A percentile compares a stretch with the other conserved stretches of the same genome.
Conservation (phyloP, 164 flowering plant species). For the Tinospora cordifolia region DNA sequence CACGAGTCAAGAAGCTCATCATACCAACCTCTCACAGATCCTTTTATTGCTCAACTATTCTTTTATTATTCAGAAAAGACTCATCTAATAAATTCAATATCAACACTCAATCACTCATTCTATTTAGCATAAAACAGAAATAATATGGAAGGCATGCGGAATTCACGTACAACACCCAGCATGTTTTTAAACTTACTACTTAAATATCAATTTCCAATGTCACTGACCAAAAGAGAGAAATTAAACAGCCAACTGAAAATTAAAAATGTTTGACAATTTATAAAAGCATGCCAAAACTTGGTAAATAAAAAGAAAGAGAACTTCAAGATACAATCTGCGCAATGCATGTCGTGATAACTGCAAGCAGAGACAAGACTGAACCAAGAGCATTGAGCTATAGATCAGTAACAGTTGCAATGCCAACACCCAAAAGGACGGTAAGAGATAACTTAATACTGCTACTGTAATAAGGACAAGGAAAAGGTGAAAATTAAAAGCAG, state of each 20-base stretch:
- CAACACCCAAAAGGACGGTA: slow-evolving; percentile 9
- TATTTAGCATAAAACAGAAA: not conserved
- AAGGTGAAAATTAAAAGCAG: too few relatives aligned
- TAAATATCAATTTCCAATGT: too few relatives aligned
- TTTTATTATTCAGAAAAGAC: not conserved
- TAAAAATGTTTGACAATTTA: too few relatives aligned
- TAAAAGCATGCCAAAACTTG: not conserved
- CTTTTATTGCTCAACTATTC: not conserved
- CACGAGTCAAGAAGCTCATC: not conserved
- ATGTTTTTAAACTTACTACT: not conserved
- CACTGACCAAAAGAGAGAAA: too few relatives aligned
- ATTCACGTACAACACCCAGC: not conserved
- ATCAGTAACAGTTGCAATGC: slow-evolving; percentile 94
- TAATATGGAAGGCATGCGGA: too few relatives aligned
- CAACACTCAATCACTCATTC: not conserved
- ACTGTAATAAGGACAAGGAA: too few relatives aligned
- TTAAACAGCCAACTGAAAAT: too few relatives aligned
- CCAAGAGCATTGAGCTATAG: slow-evolving; percentile 90
- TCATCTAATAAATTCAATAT: not conserved
- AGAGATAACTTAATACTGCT: slow-evolving; percentile 48
- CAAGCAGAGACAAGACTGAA: slow-evolving; percentile 73
- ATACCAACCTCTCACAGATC: too few relatives aligned
- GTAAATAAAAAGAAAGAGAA: not conserved
- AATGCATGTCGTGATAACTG: slow-evolving; percentile 80
- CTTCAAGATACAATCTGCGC: slow-evolving; percentile 92